Conservation (phyloP, 495 filamentous ascomycete species). For the Polyplosphaeria fusca region DNA sequence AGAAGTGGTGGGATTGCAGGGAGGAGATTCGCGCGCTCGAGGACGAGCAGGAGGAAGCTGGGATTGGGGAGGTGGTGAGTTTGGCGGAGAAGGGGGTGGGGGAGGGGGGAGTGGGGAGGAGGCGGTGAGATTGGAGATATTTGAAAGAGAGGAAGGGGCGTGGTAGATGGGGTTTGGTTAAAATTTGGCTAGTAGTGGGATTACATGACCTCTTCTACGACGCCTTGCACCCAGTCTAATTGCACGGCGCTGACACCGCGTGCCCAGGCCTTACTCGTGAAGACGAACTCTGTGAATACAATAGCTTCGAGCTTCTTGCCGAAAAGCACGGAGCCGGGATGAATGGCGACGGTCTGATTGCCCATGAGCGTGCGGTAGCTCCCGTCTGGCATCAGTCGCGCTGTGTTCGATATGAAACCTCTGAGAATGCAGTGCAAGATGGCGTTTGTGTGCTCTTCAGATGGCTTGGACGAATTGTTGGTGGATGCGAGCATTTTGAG, state of each 20-base stretch:
- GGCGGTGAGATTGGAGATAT: constrained; percentile 16
- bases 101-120: constrained; percentile 15
- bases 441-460: constrained; percentile 49
- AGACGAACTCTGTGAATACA: constrained; percentile 94
- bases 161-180: too few species aligned
- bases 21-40: constrained; percentile 91
- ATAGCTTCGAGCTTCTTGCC: constrained; percentile 90
- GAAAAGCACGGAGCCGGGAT: constrained; percentile 81
- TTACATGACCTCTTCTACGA: constrained; percentile 43
- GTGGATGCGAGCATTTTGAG: constrained; percentile 41
- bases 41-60: constrained; percentile 93
- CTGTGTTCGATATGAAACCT: constrained; percentile 80
- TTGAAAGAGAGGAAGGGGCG: too few species aligned
- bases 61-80: constrained; percentile 91
- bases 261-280: constrained; percentile 86
- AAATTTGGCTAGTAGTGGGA: too few species aligned
- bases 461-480: constrained; percentile 19
- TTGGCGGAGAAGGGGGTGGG: constrained; percentile 58
- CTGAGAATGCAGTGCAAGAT: constrained; percentile 78
- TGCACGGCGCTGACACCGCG: constrained; percentile 83
- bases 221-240: constrained; percentile 80
- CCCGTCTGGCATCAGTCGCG: constrained; percentile 75
- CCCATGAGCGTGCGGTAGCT: constrained; percentile 81
- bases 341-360: constrained; percentile 82
- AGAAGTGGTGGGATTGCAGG: constrained; percentile 97